Evolutionary conservation across 805 yeast species (phyloP), one percentile per base, ranked within the genome.

Genomic region (Torulaspora delbrueckii): DNA sequence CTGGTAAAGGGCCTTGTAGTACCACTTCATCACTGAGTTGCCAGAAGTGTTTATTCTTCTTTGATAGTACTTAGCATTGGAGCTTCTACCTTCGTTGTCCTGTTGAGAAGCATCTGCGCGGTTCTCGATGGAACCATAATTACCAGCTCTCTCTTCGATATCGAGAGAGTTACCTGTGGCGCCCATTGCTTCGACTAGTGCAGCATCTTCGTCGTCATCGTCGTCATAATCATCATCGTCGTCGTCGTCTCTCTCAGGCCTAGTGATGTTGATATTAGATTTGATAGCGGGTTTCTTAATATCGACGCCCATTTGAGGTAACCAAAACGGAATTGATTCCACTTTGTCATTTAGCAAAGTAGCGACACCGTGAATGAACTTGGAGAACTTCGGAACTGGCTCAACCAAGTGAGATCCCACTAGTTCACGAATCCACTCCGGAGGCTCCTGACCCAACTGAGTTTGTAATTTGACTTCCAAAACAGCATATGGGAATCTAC

Each of bases 401-500:
- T 93, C 99, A 34, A 93, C 99, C 42, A 93, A 74, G 67, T 93
- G 99, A 24, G 95, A 84, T 0, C 90, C 72, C 28, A 91, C 90
- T 65, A 93, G 76, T 54, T 91, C 96, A 55, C 93, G 78, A 40
- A 93, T 95, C 99, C 99, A 93, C 51, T 78, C 82, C 8, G 99
- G 99, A 24, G 99, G 99, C 67, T 93, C 99, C 70, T 93, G 99
- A 45, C 99, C 99, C 69, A 93, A 62, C 72, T 93, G 98, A 3
- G 99, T 93, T 69, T 93, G 99, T 53, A 93, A 76, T 69, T 93
- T 93, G 48, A 93, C 99, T 72, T 93, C 99, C 57, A 93, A 74
- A 34, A 93, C 96, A 1, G 99, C 99, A 66, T 93, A 93, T 3
- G 99, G 99, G 71, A 93, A 93, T 58, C 96, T 76, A 62, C 91